Base-by-base conservation (phyloP, 768 basidiomycete species). In the Leccinum barrowsii region DNA sequence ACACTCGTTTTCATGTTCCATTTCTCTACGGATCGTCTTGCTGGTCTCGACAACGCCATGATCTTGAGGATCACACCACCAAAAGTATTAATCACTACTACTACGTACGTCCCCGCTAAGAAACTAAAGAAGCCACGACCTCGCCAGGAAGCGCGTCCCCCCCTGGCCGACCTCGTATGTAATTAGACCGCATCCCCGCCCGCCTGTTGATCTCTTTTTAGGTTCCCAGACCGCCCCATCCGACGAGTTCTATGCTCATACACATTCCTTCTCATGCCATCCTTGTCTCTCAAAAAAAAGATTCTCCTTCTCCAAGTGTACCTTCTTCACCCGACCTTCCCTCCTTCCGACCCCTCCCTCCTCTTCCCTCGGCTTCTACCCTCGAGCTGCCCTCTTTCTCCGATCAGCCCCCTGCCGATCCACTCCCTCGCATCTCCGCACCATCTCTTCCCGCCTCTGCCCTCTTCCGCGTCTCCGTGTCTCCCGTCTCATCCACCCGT, bases 11-110 rank as follows among this genome's bases (percentile, higher is more conserved):
- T 47, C 59, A 74, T 75, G 73, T 70, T 74, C 58, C 72, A 72
- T 59, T 70, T 77, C 55, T 74, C 75, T 55, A 62, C 68, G 44
- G 73, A 75, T 58, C 68, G 76, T 75, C 76, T 76, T 70, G 76
- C 76, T 73, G 76, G 76, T 32, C 76, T 77, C 55, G 76, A 77
- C 69, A 59, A 65, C 52, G 63, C 66, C 53, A 67, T 74, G 72
- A 60, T 77, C 65, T 68, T 76, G 64, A 74, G 66, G 67, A 74
- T 74, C 66, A 37, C 64, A 12, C 57, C 70, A 52, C 58, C 62
- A 57, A 70, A 68, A 68, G 58, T 72, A 65, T 51, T 67, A 59
- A 65, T 71, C 63, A 55, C 64, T 63, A 64, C 62, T 62, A 63
- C 60, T 55, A 56, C 62, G 28, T 65, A 60, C 53, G 50, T 59